Evolutionary conservation across 441 rosid species (phyloP), one percentile per base, ranked within the genome.

Genomic region (Breynia disticha): DNA sequence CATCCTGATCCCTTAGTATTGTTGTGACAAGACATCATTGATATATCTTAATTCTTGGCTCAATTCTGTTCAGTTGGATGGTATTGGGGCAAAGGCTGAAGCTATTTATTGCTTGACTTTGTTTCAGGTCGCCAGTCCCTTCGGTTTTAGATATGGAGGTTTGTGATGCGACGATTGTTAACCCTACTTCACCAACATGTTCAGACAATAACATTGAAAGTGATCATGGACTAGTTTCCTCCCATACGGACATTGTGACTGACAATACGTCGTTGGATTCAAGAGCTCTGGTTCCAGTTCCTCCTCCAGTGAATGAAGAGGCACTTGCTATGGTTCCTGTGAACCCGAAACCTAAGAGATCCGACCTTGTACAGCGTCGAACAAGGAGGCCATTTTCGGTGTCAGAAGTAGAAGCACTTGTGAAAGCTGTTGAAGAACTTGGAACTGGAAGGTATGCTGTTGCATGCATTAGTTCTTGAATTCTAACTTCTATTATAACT

Each of bases 341-440:
- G 9, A 70, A 61, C 61, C 72, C 46, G 62, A 79, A 76, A 65
- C 46, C 76, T 15, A 63, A 67, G 46, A 72, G 55, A 55, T 58
- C 72, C 24, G 82, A 85, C 60, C 44, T 75, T 71, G 81, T 67
- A 60, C 83, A 78, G 68, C 76, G 82, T 50, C 79, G 87, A 62
- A 75, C 77, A 21, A 73, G 97, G 62, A 72, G 95, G 64, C 95
- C 95, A 6, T 88, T 86, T 67, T 73, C 86, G 19, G 87, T 81
- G 52, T 51, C 83, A 48, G 90, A 88, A 79, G 84, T 86, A 57
- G 90, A 83, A 75, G 84, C 87, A 48, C 70, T 86, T 51, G 83
- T 83, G 55, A 75, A 76, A 17, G 82, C 83, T 11, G 87, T 88
- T 48, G 95, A 88, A 75, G 73, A 72, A 58, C 81, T 86, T 42